These are phyloP conservation scores for Talaromyces proteolyticus DNA, from an alignment of 495 filamentous ascomycete species.

Conservation along the genomic window DNA sequence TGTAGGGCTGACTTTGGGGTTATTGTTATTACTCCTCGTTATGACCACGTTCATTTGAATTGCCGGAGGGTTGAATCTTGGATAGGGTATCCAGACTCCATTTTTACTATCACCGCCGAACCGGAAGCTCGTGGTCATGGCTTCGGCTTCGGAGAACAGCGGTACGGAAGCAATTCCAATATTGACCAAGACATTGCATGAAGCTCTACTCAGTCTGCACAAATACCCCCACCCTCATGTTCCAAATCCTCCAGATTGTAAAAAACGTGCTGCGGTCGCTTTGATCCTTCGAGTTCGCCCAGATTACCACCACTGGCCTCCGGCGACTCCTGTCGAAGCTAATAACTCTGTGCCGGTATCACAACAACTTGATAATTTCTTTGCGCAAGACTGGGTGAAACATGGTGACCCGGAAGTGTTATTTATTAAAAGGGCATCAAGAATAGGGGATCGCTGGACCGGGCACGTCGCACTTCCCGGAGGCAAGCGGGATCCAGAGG, in stretches of 20 bases:
- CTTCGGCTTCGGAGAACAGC: too few relatives aligned
- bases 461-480: constrained; percentile 72
- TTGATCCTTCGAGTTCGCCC: constrained; percentile 65
- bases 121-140: too few relatives aligned
- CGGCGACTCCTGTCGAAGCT: constrained; percentile 16
- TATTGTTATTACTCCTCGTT: too few relatives aligned
- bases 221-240: constrained; percentile 56
- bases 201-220: constrained; percentile 45
- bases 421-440: constrained; percentile 71
- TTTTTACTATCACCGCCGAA: too few relatives aligned
- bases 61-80: too few relatives aligned
- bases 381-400: constrained; percentile 63
- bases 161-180: neutral
- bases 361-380: constrained; percentile 53
- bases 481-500: constrained; percentile 64
- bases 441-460: constrained; percentile 70
- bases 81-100: too few relatives aligned
- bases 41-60: too few relatives aligned
- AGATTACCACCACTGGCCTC: constrained; percentile 50
- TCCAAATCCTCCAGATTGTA: constrained; percentile 53
- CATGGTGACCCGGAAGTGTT: constrained; percentile 70
- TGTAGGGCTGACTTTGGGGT: too few relatives aligned
- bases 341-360: constrained; percentile 26
- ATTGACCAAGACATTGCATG: constrained; percentile 24
- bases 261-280: constrained; percentile 68